Percentiles rank a stretch among this genome's conserved stretches.
Conservation (phyloP, 352 stramenopile genomes). For the Phytophthora macrochlamydospora region DNA sequence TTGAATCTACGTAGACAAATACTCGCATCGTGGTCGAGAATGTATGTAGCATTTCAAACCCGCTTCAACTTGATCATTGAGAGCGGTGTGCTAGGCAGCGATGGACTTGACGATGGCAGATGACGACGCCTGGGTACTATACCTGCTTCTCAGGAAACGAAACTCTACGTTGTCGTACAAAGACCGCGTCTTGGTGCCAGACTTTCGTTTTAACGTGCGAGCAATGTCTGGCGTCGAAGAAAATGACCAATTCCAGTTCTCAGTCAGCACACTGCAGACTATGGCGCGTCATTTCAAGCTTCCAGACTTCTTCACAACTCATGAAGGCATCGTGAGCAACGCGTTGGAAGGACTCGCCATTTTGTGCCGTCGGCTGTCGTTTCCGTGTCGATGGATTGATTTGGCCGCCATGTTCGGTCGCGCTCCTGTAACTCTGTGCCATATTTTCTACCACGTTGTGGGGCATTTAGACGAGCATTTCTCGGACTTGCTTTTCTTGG, state of each 20-base stretch:
- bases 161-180: background rate
- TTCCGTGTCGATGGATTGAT: background rate
- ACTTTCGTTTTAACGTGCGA: background rate
- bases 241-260: background rate
- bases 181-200: background rate
- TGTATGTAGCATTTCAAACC: too few species aligned
- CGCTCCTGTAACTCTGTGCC: conserved; percentile 5
- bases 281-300: background rate
- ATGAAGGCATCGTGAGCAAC: background rate
- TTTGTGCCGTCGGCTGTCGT: background rate
- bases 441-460: conserved; percentile 19
- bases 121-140: background rate
- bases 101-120: background rate
- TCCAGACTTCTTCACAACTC: background rate
- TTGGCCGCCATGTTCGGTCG: background rate
- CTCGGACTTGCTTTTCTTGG: conserved; percentile 10
- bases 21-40: too few species aligned
- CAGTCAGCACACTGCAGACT: background rate
- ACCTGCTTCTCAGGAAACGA: background rate
- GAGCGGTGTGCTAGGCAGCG: too few species aligned
- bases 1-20: too few species aligned
- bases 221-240: background rate
- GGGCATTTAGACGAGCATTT: conserved; percentile 8
- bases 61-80: too few species aligned
- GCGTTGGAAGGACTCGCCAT: background rate